Percentiles rank a stretch among this genome's conserved stretches.
phyloP scores from a whole-genome alignment of 2,329 filamentous ascomycete species.

The Colletotrichum melonis region DNA sequence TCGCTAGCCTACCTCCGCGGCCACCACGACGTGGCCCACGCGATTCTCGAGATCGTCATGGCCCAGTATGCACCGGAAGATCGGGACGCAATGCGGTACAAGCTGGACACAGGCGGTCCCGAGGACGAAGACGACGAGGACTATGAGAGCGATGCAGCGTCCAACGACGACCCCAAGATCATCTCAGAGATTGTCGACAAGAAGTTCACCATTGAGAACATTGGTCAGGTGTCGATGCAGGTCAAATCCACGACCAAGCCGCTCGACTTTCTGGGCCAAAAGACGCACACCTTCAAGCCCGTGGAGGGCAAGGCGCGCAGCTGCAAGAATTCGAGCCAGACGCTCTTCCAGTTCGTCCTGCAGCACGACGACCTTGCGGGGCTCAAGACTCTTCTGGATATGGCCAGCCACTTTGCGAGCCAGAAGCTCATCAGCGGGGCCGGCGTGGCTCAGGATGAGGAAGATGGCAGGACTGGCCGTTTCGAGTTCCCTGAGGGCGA shows the following conservation, averaged over 20 bases:
- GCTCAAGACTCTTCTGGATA: constrained; percentile 68
- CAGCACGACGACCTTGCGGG: constrained; percentile 62
- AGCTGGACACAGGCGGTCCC: constrained; percentile 51
- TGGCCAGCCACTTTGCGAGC: constrained; percentile 57
- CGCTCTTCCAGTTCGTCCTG: constrained; percentile 60
- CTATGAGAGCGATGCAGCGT: constrained; percentile 46
- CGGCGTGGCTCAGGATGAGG: constrained; percentile 40
- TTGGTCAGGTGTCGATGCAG: constrained; percentile 75
- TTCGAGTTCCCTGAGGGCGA: constrained; percentile 52
- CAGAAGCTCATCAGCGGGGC: constrained; percentile 44
- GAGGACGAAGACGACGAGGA: constrained; percentile 49
- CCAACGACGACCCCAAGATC: constrained; percentile 55
- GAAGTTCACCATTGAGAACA: constrained; percentile 79
- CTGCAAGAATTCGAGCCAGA: constrained; percentile 29
- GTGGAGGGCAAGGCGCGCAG: constrained; percentile 44
- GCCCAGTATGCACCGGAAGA: constrained; percentile 74
- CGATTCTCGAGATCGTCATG: constrained; percentile 76
- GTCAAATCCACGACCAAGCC: constrained; percentile 74
- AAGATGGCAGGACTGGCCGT: constrained; percentile 42
- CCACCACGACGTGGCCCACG: constrained; percentile 71
- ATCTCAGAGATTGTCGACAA: constrained; percentile 70
- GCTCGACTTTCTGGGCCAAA: constrained; percentile 59
- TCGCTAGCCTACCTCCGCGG: constrained; percentile 75
- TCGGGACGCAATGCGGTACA: constrained; percentile 62
- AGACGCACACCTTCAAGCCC: constrained; percentile 47